Evolutionary conservation across 108 stramenopile species (phyloP), one percentile per base, ranked within the genome.

Genomic region (Skeletonema marinoi): DNA sequence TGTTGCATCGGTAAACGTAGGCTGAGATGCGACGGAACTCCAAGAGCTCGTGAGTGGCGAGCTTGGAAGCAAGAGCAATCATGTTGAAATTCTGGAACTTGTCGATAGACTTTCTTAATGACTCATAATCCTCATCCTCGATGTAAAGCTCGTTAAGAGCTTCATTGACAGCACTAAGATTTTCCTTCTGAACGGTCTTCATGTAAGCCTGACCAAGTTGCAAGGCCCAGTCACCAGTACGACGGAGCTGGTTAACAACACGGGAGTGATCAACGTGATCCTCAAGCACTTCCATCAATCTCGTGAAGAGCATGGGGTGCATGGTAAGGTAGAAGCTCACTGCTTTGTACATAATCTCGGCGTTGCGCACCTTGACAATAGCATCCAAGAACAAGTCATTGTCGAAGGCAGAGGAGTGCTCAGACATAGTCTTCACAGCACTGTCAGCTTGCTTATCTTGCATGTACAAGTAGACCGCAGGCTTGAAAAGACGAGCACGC

Each of bases 21-120:
- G 98, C 97, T 61, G 99, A 98, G 68, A 99, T 98, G 66, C 99
- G 98, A 54, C 98, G 93, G 88, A 99, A 99, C 80, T 99, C 99
- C 70, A 99, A 90, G 17, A 99, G 92, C 82, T 99, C 99, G 75
- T 99, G 99, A 59, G 94, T 96, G 51, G 98, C 93, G 69, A 99
- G 85, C 70, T 96, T 93, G 44, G 96, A 92, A 1, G 99, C 99
- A 32, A 99, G 92, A 14, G 93, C 96, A 77, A 99, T 98, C 89
- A 97, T 95, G 77, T 99, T 98, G 88, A 99, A 99, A 91, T 98
- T 98, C 90, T 98, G 97, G 91, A 96, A 98, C 65, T 94, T 95
- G 77, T 99, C 97, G 64, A 99, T 96, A 35, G 96, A 96, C 73
- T 95, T 89, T 71, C 97, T 71, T 51, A 99, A 89, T 12, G 89